phyloP scores from a whole-genome alignment of 768 basidiomycete genomes.

The Pholiota microspora region DNA sequence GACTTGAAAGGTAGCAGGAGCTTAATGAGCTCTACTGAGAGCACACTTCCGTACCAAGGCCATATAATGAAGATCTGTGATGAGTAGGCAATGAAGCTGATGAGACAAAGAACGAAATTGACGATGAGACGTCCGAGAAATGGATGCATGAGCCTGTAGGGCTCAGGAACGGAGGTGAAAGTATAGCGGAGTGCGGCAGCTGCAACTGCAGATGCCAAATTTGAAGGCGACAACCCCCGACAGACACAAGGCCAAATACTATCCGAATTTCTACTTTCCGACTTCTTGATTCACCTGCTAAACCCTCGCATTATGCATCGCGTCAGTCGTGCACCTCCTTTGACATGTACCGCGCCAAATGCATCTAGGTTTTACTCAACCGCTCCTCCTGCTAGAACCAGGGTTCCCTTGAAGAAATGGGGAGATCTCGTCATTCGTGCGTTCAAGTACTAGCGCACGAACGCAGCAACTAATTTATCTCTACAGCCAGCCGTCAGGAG shows the following conservation, averaged over 20 bases:
- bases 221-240: constrained; percentile 11
- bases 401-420: constrained; percentile 9
- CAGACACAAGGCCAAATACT: constrained; percentile 19
- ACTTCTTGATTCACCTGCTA: neutral
- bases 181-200: neutral
- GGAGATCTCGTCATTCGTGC: constrained; percentile 32
- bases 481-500: constrained; percentile 13
- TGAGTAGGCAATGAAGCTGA: constrained; percentile 86
- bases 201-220: neutral
- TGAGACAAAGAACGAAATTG: constrained; percentile 66
- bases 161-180: constrained; percentile 1
- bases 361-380: constrained; percentile 11
- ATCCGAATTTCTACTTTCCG: constrained; percentile 4
- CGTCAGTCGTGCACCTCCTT: constrained; percentile 10
- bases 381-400: neutral
- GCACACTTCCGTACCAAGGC: constrained; percentile 86
- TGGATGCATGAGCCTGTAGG: constrained; percentile 29
- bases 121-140: constrained; percentile 64
- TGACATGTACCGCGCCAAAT: constrained; percentile 5
- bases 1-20: constrained; percentile 93
- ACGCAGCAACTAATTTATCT: neutral
- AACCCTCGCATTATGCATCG: constrained; percentile 14
- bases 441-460: constrained; percentile 9
- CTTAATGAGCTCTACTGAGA: constrained; percentile 71
- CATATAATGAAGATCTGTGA: constrained; percentile 86